Evolutionary conservation across 1,284 basidiomycete species (phyloP), one percentile per base, ranked within the genome.

Genomic region (Amylostereum areolatum): DNA sequence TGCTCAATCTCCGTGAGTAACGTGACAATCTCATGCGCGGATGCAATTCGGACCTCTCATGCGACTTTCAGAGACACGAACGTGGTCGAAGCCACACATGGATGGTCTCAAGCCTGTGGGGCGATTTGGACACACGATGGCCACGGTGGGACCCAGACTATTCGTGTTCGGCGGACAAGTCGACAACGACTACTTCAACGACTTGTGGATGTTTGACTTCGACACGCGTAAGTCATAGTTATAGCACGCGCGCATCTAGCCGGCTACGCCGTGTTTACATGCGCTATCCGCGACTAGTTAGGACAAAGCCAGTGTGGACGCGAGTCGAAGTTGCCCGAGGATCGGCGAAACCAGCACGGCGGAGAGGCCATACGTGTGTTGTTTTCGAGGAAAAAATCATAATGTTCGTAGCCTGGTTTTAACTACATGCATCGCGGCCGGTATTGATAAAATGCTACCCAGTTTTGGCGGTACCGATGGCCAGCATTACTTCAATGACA

Each of bases 381-480:
- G 87, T 92, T 2, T 80, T 81, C 63, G 87, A 85, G 53, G 90
- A 97, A 61, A 86, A 85, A 57, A 83, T 99, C 52, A 83, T 91
- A 60, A 75, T 97, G 87, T 93, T 67, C 51, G 50, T 51, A 28
- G 37, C 47, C 30, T 30, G 34, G 28, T 8, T 28, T 27, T 47
- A 29, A 34, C 35, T 44, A 18, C 12, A 18, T 10, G 24, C 41
- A 28, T 44, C 35, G 41, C 11, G 6, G 7, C 37, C 25, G 11
- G 36, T 29, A 10, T 39, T 12, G 10, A 39, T 30, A 24, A n/a
- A 28, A 24, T 11, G 4, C 18, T 7, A 10, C 27, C 7, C 6
- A 93, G 93, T 49, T 99, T 99, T 60, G 97, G 97, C 43, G 97
- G 97, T 47, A 99, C 97, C 4, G 97, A 99, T 61, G 96, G 95